These are phyloP conservation scores for Backusella australiensis DNA, from an alignment of 192 early-diverging fungal species.

Conservation along the genomic window DNA sequence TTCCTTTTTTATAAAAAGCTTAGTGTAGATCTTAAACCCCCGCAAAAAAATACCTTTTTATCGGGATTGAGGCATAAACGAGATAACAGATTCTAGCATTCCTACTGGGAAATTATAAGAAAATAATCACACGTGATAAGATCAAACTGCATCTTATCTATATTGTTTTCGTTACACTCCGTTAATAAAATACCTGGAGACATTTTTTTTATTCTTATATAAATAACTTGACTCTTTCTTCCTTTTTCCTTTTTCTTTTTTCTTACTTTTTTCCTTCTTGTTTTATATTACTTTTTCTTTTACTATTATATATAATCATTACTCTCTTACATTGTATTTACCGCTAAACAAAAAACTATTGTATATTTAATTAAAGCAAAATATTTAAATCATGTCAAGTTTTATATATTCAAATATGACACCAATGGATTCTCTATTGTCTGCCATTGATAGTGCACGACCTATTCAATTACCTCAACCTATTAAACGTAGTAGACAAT, in stretches of 20 bases:
- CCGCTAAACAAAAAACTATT: neutral
- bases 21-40: neutral
- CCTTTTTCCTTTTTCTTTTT: neutral
- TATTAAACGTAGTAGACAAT: neutral
- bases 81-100: neutral
- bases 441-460: conserved; percentile 29
- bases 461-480: conserved; percentile 23
- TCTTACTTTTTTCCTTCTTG: neutral
- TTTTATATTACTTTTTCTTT: neutral
- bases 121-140: conserved; percentile 24
- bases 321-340: neutral
- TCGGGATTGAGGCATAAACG: neutral
- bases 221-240: neutral
- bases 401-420: conserved; percentile 17
- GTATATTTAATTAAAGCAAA: neutral
- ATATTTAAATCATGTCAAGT: conserved; percentile 4
- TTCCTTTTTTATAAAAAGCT: conserved; percentile 7
- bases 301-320: neutral
- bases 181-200: neutral
- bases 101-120: neutral
- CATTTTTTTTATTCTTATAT: neutral
- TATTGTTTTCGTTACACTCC: conserved; percentile 23
- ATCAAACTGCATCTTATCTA: conserved; percentile 13
- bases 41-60: conserved; percentile 3
- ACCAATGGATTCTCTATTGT: conserved; percentile 33